Evolutionary conservation across 805 yeast species (phyloP).

Genomic region (Wickerhamia fluorescens): DNA sequence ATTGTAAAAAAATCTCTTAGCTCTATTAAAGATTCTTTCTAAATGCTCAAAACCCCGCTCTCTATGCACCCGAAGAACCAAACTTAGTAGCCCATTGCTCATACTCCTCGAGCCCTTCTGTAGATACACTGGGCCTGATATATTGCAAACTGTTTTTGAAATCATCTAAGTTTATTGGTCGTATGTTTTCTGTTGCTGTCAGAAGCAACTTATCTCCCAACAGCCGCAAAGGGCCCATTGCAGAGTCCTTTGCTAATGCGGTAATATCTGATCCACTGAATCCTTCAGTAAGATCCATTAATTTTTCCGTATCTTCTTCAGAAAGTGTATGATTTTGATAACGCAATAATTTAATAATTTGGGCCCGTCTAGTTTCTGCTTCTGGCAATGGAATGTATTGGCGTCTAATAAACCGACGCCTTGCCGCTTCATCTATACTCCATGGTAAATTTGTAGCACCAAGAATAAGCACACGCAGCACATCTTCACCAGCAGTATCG

Average conservation of each 20-base stretch:
- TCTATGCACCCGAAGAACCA: conserved; percentile 80
- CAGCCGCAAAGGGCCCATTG: conserved; percentile 93
- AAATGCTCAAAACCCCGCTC: conserved; percentile 1
- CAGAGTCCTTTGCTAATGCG: conserved; percentile 91
- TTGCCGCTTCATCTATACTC: conserved; percentile 95
- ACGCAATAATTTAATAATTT: conserved; percentile 57
- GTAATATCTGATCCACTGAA: conserved; percentile 94
- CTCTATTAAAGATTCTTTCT: conserved; percentile 1
- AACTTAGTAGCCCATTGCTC: conserved; percentile 84
- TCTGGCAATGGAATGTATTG: conserved; percentile 95
- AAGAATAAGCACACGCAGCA: conserved; percentile 68
- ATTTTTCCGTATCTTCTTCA: conserved; percentile 52
- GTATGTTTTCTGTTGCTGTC: conserved; percentile 64
- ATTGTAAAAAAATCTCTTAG: too few relatives aligned
- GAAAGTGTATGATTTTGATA: conserved; percentile 67
- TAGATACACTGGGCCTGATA: conserved; percentile 83
- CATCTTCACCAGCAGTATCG: conserved; percentile 33
- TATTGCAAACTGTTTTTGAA: conserved; percentile 68
- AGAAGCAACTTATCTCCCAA: conserved; percentile 75
- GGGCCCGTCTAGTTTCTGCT: conserved; percentile 67
- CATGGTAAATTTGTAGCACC: conserved; percentile 97
- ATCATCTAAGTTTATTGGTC: conserved; percentile 69
- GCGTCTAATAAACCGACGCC: conserved; percentile 85
- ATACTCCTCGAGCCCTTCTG: conserved; percentile 69
- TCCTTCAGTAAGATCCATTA: conserved; percentile 65